Evolutionary conservation across 2,329 filamentous ascomycete genomes (phyloP).

Genomic region (Pestalotiopsis sp.): DNA sequence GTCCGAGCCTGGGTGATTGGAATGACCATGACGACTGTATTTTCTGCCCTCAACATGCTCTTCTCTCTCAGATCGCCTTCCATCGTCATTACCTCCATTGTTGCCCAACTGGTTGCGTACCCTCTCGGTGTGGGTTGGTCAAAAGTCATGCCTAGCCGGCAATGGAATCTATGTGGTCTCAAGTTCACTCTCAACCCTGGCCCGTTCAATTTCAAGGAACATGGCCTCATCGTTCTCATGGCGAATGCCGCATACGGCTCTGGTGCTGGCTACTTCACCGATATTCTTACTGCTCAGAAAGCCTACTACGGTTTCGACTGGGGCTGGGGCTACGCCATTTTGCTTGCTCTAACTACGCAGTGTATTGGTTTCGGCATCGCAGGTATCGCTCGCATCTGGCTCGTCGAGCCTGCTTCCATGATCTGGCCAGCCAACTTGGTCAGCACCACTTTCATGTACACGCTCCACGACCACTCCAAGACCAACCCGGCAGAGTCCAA

Average conservation of each 20-base stretch:
- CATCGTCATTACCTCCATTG: conserved; percentile 61
- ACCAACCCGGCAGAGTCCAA: conserved; percentile 51
- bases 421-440: conserved; percentile 62
- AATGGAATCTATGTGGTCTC: not conserved
- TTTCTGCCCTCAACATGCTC: conserved; percentile 60
- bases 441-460: conserved; percentile 63
- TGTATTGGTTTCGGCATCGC: conserved; percentile 65
- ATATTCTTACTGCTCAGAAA: conserved; percentile 37
- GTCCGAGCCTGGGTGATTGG: conserved; percentile 66
- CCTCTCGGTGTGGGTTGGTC: conserved; percentile 36
- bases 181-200: conserved; percentile 36
- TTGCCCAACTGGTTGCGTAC: conserved; percentile 62
- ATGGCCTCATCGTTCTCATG: conserved; percentile 49
- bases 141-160: conserved; percentile 6
- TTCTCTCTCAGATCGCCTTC: conserved; percentile 61
- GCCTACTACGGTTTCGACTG: conserved; percentile 53
- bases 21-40: conserved; percentile 59
- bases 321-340: conserved; percentile 58
- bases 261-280: conserved; percentile 34
- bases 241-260: conserved; percentile 50
- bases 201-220: conserved; percentile 47
- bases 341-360: conserved; percentile 61
- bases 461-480: conserved; percentile 60
- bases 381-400: conserved; percentile 57
- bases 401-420: conserved; percentile 63